Base-by-base conservation (phyloP, 768 basidiomycete species). In the Rhodotorula diobovata region DNA sequence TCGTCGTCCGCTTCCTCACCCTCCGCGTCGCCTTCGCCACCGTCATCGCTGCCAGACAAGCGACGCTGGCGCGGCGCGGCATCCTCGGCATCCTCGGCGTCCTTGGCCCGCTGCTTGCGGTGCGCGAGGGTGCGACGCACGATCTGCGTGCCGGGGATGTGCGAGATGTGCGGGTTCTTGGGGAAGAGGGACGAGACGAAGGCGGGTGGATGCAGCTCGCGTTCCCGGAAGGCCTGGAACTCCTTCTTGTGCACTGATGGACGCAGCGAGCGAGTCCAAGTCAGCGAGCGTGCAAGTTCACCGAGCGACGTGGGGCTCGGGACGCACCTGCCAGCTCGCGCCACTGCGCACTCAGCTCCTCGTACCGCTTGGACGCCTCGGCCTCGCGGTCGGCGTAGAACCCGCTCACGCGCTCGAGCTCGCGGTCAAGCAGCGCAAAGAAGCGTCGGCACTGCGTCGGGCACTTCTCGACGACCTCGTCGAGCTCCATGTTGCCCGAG, bases 321-420 rank as follows among this genome's bases (percentile, higher is more conserved):
- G 23, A 56, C 67, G 16, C 14, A 66, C 86, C 50, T 4, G 82
- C 83, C 15, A 96, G 85, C 77, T 92, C 90, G 16, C 84, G 80
- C 28, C 95, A 84, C 78, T 97, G 93, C 53, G 83, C 83, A 67
- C 85, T 84, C 11, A 98, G 70, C 20, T 80, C 77, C n/a, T 80
- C 75, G 16, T 78, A 80, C 23, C 82, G 77, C 34, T 76, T 68
- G 2, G 66, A 37, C 23, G 81, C 86, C 85, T 88, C 81, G 85
- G 87, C 57, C 83, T 83, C 81, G 87, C 93, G 84, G 35, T 85
- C 86, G 11, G 85, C 77, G 79, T 91, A 98, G 80, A 99, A 99
- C 1, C 82, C 81, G 69, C 90, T 90, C 21, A 97, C 86, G 79
- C 95, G 96, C 32, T 88, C 86, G 5, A 97, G 82, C 78, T 99